Evolutionary conservation across 192 early-diverging fungal species (phyloP).

Genomic region (Funneliformis mosseae): DNA sequence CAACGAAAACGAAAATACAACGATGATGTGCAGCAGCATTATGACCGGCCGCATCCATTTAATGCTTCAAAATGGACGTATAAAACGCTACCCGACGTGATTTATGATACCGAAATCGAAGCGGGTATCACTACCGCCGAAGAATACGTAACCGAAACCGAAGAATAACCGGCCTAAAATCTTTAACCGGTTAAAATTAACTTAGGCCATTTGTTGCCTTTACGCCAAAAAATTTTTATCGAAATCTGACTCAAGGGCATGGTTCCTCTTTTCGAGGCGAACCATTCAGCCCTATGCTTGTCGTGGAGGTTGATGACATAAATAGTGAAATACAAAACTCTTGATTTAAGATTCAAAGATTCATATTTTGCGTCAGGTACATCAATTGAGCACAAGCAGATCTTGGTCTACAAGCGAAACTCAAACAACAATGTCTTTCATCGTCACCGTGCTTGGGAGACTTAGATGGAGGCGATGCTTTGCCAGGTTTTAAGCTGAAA

Average conservation of each 20-base stretch:
- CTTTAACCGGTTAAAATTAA: too few species aligned
- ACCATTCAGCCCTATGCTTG: slow-evolving; percentile 19
- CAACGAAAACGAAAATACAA: too few species aligned
- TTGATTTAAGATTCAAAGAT: not conserved
- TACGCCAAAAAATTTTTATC: slow-evolving; percentile 18
- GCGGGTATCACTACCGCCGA: too few species aligned
- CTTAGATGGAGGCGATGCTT: not conserved
- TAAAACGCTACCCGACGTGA: too few species aligned
- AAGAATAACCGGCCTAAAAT: too few species aligned
- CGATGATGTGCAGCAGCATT: too few species aligned
- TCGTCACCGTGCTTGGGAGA: not conserved
- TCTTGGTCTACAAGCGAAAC: not conserved
- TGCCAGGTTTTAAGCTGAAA: not conserved
- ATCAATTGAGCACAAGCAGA: not conserved
- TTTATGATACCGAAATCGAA: too few species aligned
- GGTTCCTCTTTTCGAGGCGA: slow-evolving; percentile 15
- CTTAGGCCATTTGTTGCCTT: too few species aligned
- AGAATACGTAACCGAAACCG: too few species aligned
- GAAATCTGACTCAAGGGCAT: not conserved
- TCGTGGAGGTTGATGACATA: slow-evolving; percentile 19
- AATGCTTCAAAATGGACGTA: too few species aligned
- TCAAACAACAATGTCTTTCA: not conserved
- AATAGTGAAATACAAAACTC: not conserved
- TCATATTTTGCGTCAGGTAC: not conserved
- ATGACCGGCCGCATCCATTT: too few species aligned